These are phyloP conservation scores for Phytophthora macrochlamydospora DNA, from an alignment of 352 stramenopile species.

Conservation along the genomic window DNA sequence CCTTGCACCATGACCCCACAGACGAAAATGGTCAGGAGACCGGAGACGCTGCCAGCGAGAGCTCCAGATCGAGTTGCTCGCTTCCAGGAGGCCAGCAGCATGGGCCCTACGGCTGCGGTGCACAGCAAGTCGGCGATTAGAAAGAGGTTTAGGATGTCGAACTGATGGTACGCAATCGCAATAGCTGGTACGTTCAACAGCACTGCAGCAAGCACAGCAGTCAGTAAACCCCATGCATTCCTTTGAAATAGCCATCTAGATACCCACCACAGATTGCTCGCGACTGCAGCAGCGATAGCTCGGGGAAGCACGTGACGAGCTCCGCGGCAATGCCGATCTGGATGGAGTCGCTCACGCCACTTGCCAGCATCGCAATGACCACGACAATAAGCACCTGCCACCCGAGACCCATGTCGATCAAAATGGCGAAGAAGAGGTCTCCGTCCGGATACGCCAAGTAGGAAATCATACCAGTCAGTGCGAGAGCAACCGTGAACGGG, in stretches of 20 bases:
- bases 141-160: slow-evolving; percentile 68
- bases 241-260: neutral
- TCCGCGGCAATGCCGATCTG: slow-evolving; percentile 76
- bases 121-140: slow-evolving; percentile 73
- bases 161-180: slow-evolving; percentile 57
- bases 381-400: slow-evolving; percentile 67
- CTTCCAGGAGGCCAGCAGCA: slow-evolving; percentile 62
- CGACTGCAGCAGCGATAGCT: slow-evolving; percentile 48
- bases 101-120: slow-evolving; percentile 60
- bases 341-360: slow-evolving; percentile 60
- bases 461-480: slow-evolving; percentile 61
- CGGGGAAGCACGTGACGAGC: slow-evolving; percentile 65
- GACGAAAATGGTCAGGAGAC: slow-evolving; percentile 68
- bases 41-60: slow-evolving; percentile 45
- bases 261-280: slow-evolving; percentile 48
- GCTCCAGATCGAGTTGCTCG: slow-evolving; percentile 40
- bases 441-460: slow-evolving; percentile 55
- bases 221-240: neutral
- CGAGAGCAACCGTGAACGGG: slow-evolving; percentile 66
- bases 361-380: slow-evolving; percentile 64
- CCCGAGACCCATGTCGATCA: slow-evolving; percentile 60
- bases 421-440: slow-evolving; percentile 63
- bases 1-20: slow-evolving; percentile 51
- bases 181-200: slow-evolving; percentile 65
- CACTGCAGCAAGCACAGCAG: slow-evolving; percentile 22